These are phyloP conservation scores for Ottelia alismoides DNA, from an alignment of 106 monocot genomes.

Conservation along the genomic window DNA sequence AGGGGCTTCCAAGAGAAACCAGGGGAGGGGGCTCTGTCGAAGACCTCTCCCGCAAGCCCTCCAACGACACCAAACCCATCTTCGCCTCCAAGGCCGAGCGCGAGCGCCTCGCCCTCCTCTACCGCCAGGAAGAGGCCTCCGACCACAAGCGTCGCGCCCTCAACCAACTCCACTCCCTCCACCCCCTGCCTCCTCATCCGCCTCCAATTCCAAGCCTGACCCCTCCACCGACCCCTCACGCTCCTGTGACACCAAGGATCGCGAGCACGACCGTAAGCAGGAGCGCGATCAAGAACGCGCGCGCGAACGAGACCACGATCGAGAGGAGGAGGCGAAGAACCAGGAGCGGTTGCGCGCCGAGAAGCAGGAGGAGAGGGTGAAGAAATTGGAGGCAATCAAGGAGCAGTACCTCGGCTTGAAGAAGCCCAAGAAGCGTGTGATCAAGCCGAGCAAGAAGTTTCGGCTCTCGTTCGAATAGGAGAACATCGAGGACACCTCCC, in stretches of 20 bases:
- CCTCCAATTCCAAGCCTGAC: not conserved
- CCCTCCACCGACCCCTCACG: constrained; percentile 5
- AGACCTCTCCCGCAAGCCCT: constrained; percentile 6
- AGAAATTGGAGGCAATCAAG: too few relatives aligned
- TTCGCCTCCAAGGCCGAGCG: constrained; percentile 78
- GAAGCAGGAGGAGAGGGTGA: constrained; percentile 9
- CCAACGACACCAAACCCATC: constrained; percentile 34
- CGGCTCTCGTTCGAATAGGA: constrained; percentile 90
- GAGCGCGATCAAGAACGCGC: constrained; percentile 29
- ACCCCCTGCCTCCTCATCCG: too few relatives aligned
- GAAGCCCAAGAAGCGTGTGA: too few relatives aligned
- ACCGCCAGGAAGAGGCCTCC: too few relatives aligned
- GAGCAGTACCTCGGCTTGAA: too few relatives aligned
- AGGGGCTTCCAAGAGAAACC: not conserved
- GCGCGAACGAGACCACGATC: constrained; percentile 27
- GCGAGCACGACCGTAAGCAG: constrained; percentile 7
- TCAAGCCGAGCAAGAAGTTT: constrained; percentile 86
- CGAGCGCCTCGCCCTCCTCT: constrained; percentile 58
- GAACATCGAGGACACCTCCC: constrained; percentile 93
- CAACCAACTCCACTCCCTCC: constrained; percentile 11
- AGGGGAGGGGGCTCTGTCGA: not conserved
- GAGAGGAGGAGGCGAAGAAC: too few relatives aligned
- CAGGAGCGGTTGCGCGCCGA: too few relatives aligned
- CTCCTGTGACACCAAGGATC: constrained; percentile 1
- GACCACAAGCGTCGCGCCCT: constrained; percentile 40